Conservation (phyloP, 805 yeast species). For the Schwanniomyces sp. region DNA sequence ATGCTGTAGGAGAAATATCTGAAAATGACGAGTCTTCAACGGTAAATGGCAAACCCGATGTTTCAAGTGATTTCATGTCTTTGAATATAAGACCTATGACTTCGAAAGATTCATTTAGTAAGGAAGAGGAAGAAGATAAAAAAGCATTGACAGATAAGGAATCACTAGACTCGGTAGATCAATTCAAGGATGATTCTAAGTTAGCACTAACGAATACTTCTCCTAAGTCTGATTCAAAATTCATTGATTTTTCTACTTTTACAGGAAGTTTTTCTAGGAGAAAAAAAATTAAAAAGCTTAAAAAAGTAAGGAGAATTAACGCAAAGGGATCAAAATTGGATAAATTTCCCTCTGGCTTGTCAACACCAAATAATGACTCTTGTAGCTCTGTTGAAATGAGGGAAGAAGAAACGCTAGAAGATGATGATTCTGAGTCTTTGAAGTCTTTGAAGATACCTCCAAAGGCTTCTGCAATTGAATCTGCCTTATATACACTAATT, state of each 20-base stretch:
- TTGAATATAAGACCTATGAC: slow-evolving; percentile 2
- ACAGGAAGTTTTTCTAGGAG: background rate
- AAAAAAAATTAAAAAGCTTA: slow-evolving; percentile 16
- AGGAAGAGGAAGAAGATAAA: background rate
- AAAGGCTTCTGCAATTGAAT: slow-evolving; percentile 42
- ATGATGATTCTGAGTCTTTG: slow-evolving; percentile 6
- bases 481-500: slow-evolving; percentile 38
- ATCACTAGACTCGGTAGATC: slow-evolving; percentile 1
- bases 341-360: background rate
- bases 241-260: background rate
- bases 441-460: slow-evolving; percentile 42
- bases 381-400: background rate
- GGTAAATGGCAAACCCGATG: background rate
- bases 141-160: background rate
- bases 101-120: background rate
- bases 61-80: background rate
- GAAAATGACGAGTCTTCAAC: slow-evolving; percentile 12
- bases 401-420: slow-evolving; percentile 3
- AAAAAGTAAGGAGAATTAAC: slow-evolving; percentile 11
- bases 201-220: background rate
- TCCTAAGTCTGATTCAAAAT: background rate
- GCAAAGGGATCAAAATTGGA: slow-evolving; percentile 16
- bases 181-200: background rate
- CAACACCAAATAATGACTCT: slow-evolving; percentile 15
- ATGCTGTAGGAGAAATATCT: slow-evolving; percentile 33